A percentile compares a stretch with the other conserved stretches of the same genome.
Conservation (phyloP, 2,329 filamentous ascomycete species). For the Cercospora sojina region DNA sequence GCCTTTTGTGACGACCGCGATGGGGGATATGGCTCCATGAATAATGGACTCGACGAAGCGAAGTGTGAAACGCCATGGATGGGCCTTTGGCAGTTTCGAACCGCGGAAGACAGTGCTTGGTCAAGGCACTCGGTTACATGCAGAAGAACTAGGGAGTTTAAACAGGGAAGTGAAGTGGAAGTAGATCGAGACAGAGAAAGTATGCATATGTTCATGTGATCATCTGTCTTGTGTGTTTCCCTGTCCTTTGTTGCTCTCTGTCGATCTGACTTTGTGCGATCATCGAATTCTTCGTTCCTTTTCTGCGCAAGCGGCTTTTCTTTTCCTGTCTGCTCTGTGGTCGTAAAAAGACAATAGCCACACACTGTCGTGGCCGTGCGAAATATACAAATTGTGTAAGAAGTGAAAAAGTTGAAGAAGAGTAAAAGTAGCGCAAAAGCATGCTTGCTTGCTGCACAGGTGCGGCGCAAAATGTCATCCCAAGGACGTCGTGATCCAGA, state of each 20-base stretch:
- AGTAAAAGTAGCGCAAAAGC: not conserved
- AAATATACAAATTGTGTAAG: not conserved
- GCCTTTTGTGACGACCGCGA: too few species aligned
- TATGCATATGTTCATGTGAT: not conserved
- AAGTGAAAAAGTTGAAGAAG: not conserved
- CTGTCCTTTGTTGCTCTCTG: not conserved
- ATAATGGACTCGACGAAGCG: not conserved
- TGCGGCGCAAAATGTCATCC: not conserved
- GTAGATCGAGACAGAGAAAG: too few species aligned
- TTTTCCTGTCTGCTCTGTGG: not conserved
- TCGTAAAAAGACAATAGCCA: not conserved
- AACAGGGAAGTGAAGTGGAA: too few species aligned
- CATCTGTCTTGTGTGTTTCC: not conserved
- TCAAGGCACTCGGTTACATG: too few species aligned
- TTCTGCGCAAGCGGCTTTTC: not conserved
- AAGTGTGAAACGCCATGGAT: not conserved
- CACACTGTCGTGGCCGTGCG: not conserved
- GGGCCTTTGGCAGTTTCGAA: not conserved
- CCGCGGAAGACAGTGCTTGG: too few species aligned
- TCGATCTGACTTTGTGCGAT: not conserved
- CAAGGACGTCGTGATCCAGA: not conserved
- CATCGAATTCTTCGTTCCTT: not conserved
- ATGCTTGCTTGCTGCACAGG: not conserved
- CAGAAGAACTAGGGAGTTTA: too few species aligned
- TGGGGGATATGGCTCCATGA: not conserved